phyloP scores from a whole-genome alignment of 345 rosid genomes.

The Kandelia obovata region DNA sequence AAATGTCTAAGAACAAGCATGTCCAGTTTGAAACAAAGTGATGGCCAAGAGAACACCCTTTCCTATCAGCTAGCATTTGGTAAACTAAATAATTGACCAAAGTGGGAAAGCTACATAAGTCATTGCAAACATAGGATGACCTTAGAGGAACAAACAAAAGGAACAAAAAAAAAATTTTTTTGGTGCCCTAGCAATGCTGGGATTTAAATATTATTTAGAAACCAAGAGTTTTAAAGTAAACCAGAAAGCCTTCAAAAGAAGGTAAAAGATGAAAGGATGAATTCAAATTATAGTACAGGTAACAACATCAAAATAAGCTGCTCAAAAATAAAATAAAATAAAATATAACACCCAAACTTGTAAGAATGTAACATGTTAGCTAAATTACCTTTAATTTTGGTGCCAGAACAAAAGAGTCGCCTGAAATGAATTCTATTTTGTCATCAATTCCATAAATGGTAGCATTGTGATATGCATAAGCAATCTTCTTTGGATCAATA shows the following conservation, averaged over 20 bases:
- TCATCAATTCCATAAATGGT: slow-evolving; percentile 69
- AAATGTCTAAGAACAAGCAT: no score
- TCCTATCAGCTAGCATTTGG: no score
- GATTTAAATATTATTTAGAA: background rate
- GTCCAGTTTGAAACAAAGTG: no score
- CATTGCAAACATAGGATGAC: background rate
- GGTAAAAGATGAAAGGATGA: background rate
- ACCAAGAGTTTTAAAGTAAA: background rate
- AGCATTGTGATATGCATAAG: slow-evolving; percentile 79
- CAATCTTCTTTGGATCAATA: slow-evolving; percentile 73
- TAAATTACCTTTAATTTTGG: slow-evolving; percentile 59
- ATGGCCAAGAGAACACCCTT: no score
- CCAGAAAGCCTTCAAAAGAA: background rate
- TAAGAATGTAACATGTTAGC: background rate
- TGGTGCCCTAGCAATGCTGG: background rate
- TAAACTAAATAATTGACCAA: no score
- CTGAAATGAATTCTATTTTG: slow-evolving; percentile 69
- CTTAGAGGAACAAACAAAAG: slow-evolving; percentile 6
- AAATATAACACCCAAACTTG: slow-evolving; percentile 1
- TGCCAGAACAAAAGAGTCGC: slow-evolving; percentile 74
- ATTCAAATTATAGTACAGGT: background rate
- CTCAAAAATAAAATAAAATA: background rate
- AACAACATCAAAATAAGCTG: background rate
- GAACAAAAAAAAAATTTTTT: background rate
- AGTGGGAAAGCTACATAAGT: no score